phyloP scores from a whole-genome alignment of 495 filamentous ascomycete genomes.

The Saxophila tyrrhenica region DNA sequence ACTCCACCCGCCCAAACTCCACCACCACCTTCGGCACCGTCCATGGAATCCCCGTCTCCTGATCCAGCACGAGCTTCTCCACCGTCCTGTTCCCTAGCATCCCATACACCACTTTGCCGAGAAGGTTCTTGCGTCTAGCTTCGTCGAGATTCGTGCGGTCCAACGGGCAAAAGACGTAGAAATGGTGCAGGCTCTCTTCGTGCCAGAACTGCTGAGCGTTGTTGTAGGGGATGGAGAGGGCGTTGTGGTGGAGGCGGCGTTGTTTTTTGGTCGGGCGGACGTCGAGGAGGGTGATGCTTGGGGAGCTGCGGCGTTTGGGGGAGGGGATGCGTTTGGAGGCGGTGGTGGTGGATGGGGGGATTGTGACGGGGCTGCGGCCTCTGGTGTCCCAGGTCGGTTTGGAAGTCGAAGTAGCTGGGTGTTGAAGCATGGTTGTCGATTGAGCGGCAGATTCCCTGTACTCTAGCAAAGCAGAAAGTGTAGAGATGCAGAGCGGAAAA shows the following conservation, averaged over 20 bases:
- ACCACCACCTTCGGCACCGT: not conserved
- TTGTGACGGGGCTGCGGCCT: not conserved
- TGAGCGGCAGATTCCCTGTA: no score
- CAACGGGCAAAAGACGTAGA: not conserved
- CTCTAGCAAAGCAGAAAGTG: no score
- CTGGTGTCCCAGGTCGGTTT: no score
- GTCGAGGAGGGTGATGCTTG: not conserved
- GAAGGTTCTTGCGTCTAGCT: not conserved
- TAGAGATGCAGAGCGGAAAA: no score
- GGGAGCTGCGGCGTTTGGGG: not conserved
- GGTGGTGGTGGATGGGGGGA: not conserved
- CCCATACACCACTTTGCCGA: not conserved
- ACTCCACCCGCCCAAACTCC: not conserved
- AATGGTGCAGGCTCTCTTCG: not conserved
- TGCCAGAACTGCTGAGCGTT: not conserved
- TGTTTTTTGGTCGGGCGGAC: not conserved
- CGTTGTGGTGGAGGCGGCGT: not conserved
- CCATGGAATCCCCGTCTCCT: not conserved
- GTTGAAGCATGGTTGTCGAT: no score
- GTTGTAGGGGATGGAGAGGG: not conserved
- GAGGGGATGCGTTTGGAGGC: not conserved
- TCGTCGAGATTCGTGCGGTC: not conserved
- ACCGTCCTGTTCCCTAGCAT: not conserved
- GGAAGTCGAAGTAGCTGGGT: no score
- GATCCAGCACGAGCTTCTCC: not conserved